Base-by-base conservation (phyloP, 2,329 filamentous ascomycete genomes). In the Aspergillus flavus region DNA sequence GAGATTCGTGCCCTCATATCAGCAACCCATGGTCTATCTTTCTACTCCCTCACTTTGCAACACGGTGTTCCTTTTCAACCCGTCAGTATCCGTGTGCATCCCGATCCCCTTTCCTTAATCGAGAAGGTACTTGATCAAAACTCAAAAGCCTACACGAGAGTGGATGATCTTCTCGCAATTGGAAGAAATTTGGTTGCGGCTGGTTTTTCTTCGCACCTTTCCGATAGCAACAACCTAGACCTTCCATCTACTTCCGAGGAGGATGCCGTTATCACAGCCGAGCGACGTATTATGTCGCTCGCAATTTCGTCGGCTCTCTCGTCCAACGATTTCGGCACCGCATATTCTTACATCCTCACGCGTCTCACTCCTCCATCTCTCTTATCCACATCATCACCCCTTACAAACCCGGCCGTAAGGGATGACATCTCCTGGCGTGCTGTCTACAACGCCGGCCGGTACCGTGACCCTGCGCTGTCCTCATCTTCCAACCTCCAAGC, bases 351-450 rank as follows among this genome's bases (percentile, higher is more conserved):
- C 72, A 86, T 89, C 56, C 82, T 88, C 58, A 89, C 86, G 53
- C 82, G 86, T 52, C 79, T 90, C 11, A 74, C 79, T 14, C 76
- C 74, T 23, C 69, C 72, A 57, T 75, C 78, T 32, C 69, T 71
- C 73, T 68, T 75, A 57, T 67, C 75, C 52, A 74, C 65, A 23
- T 67, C 75, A 34, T 66, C 75, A 5, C 63, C 69, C 36, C 61
- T 68, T 59, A 68, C 69, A 14, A 76, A 78, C 43, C 61, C 72
- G 6, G 53, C 64, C 21, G 62, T 72, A 56, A 68, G 75, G 65
- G 87, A 89, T 71, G 86, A 89, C 66, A 82, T 86, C 34, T 86
- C 86, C 61, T 90, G 87, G 87, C 85, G 86, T 32, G 87, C 87
- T 39, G 87, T 87, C 16, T 85, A 88, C 71, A 82, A 84, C 61